phyloP scores from a whole-genome alignment of 2,329 filamentous ascomycete species.

The Neofusicoccum sp. region DNA sequence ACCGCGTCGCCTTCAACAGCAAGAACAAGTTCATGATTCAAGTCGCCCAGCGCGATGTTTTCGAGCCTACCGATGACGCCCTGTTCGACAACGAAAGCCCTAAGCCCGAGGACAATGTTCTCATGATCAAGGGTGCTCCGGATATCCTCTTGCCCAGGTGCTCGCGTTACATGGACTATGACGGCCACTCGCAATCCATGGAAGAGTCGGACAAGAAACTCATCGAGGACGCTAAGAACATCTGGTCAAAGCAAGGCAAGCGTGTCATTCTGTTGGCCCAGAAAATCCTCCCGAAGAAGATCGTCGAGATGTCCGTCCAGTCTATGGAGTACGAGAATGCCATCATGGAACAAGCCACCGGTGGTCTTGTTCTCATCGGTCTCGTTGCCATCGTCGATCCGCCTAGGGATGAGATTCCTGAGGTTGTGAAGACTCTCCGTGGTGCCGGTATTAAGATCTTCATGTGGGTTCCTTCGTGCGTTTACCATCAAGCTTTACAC shows the following conservation, averaged over 20 bases:
- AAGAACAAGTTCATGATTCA: constrained; percentile 82
- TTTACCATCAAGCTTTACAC: neutral
- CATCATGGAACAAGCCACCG: constrained; percentile 53
- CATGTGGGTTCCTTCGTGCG: constrained; percentile 53
- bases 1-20: constrained; percentile 67
- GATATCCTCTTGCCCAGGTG: constrained; percentile 69
- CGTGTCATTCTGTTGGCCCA: constrained; percentile 66
- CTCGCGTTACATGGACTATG: constrained; percentile 54
- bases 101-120: constrained; percentile 32
- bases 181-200: constrained; percentile 55
- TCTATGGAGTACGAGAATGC: constrained; percentile 57
- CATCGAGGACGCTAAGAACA: constrained; percentile 62
- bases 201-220: constrained; percentile 44
- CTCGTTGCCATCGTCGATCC: constrained; percentile 61
- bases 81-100: constrained; percentile 22
- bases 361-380: constrained; percentile 53
- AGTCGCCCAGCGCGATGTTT: constrained; percentile 32
- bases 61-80: constrained; percentile 31
- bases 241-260: constrained; percentile 67
- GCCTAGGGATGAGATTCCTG: constrained; percentile 58
- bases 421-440: constrained; percentile 61
- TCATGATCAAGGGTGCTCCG: constrained; percentile 78
- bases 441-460: constrained; percentile 72
- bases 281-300: constrained; percentile 50
- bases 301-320: constrained; percentile 21